Base-by-base conservation (phyloP, 2,329 filamentous ascomycete species). In the Paraphoma chrysanthemicola region DNA sequence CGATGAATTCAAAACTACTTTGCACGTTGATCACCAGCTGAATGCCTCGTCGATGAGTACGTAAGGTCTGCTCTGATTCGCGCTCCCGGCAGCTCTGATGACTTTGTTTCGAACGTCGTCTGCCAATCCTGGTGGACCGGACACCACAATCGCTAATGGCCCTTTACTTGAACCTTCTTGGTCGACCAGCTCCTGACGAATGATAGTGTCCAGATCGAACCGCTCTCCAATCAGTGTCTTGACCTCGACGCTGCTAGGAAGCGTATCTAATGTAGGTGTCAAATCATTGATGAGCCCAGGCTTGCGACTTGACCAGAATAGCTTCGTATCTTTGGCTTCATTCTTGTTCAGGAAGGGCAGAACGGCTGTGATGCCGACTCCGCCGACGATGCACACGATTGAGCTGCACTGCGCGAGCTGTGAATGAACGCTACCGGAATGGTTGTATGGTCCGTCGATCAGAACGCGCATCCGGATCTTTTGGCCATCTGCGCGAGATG, bases 281-380 rank as follows among this genome's bases (percentile, higher is more conserved):
- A 60, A 16, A 14, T 47, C 44, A 4, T 18, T n/a, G 9, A 54
- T 46, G 16, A 60, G 50, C 2, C 49, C 39, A 4, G 38, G 11
- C 14, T 51, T 60, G 4, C 54, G 53, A 29, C 46, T 51, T 14
- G 49, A 48, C 47, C 49, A 60, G 51, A 54, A 52, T 10, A 60
- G 51, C 33, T 60, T 60, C 2, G 44, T 43, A 17, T 39, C 33
- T 10, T 45, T 36, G 10, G 42, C 16, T 29, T 46, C 31, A 30
- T 23, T 41, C 7, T 28, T 28, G 29, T 51, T 47, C 3, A 77
- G 39, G 47, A 71, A 75, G 3, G 78, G 74, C 0, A 83, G 56
- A 12, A 81, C 44, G 2, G 72, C 79, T 0, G 81, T 83, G 62
- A 84, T 80, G 43, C 82, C 81, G 29, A 83, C 79, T 8, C 81